These are phyloP conservation scores for Fusarium buharicum DNA, from an alignment of 2,329 filamentous ascomycete species.

Conservation along the genomic window DNA sequence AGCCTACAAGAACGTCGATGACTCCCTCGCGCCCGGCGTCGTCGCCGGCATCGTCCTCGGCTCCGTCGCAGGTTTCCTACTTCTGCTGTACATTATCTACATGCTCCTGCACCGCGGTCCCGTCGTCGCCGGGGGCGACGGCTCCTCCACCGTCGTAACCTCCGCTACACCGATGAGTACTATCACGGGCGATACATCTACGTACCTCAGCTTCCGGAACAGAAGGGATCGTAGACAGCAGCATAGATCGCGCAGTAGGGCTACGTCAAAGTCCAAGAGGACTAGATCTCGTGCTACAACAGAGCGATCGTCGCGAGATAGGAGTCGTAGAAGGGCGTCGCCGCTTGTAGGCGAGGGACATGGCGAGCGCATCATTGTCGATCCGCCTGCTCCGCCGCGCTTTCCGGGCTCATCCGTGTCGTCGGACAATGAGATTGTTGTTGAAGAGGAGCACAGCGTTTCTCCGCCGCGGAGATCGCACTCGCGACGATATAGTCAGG, in stretches of 20 bases:
- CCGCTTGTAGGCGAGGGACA: constrained; percentile 31
- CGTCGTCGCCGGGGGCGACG: constrained; percentile 42
- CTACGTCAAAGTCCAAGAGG: constrained; percentile 31
- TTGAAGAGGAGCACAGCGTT: constrained; percentile 50
- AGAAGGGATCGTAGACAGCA: constrained; percentile 32
- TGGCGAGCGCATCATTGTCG: constrained; percentile 43
- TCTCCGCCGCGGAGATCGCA: constrained; percentile 36
- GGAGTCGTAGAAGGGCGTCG: constrained; percentile 33
- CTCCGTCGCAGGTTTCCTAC: constrained; percentile 61
- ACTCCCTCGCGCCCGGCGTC: constrained; percentile 56
- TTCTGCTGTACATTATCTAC: constrained; percentile 64
- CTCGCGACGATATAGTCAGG: constrained; percentile 40
- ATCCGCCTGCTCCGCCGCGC: constrained; percentile 47
- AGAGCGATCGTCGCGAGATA: constrained; percentile 32
- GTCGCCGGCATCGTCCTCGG: constrained; percentile 59
- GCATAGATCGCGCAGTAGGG: constrained; percentile 26
- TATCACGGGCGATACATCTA: constrained; percentile 37
- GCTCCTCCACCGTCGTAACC: constrained; percentile 22
- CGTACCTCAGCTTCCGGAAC: constrained; percentile 38
- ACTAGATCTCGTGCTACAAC: constrained; percentile 41
- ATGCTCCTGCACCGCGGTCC: constrained; percentile 59
- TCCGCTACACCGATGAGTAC: constrained; percentile 36
- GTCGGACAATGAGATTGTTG: constrained; percentile 53
- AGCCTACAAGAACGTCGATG: constrained; percentile 50
- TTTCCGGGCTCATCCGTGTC: constrained; percentile 41